Evolutionary conservation across 2,329 filamentous ascomycete species (phyloP), one percentile per base, ranked within the genome.

Genomic region (Ophiosphaerella korrae): DNA sequence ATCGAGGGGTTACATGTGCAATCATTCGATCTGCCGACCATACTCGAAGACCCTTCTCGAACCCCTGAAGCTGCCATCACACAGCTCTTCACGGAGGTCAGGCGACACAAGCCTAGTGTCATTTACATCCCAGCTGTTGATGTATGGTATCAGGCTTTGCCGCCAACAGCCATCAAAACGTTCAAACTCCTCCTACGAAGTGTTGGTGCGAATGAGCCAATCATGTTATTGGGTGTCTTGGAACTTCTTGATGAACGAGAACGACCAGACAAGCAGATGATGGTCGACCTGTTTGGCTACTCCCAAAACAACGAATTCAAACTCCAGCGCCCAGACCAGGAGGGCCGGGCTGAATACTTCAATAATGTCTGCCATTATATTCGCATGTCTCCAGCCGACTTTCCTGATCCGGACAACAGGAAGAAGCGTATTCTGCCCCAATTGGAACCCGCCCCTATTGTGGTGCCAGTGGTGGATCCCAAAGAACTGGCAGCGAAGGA

Each of bases 1-100:
- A 88, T 99, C 47, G 94, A 99, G 74, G 91, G 92, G 23, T 82
- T 97, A 2, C 92, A 97, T 75, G 90, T 99, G 2, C 92, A 97
- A 71, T 92, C 89, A 46, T 96, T 99, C 72, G 95, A 97, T 72
- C 82, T 99, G 50, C 86, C 92, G 0, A 94, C 89, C 13, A 80
- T 99, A 49, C 81, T 96, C 52, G 90, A 88, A 50, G 94, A 99
- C 69, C 85, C 86, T 3, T 87, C 89, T 55, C 84, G 90, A 78
- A 86, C 90, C 1, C 83, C 89, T 13, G 94, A 97, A 76, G 89
- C 94, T 60, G 90, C 92, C 8, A 86, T 99, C 57, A 91, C 96
- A 11, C 88, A 92, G 59, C 81, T 96, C 7, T 97, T 99, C 68
- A 87, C 90, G 1, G 94, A 97, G 76, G 90, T 96, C 33, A 90